phyloP scores from a whole-genome alignment of 2,329 filamentous ascomycete genomes.

The Exophiala sideris region DNA sequence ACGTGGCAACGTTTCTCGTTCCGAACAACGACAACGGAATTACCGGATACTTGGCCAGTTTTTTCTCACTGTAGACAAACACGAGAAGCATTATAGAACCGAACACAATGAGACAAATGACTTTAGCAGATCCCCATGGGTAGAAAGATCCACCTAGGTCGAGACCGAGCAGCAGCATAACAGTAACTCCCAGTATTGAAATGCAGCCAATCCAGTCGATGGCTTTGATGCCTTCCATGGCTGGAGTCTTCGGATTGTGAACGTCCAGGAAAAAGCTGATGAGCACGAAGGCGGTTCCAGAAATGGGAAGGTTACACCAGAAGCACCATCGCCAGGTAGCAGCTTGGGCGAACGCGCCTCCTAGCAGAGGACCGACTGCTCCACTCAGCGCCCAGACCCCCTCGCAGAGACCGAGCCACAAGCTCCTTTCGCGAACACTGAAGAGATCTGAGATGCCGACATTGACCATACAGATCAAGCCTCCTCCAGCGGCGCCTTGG shows the following conservation, averaged over 20 bases:
- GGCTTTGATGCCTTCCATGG: conserved; percentile 35
- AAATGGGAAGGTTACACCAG: conserved; percentile 55
- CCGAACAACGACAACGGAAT: conserved; percentile 72
- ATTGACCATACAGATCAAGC: conserved; percentile 51
- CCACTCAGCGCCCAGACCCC: conserved; percentile 56
- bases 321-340: conserved; percentile 54
- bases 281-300: conserved; percentile 47
- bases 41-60: conserved; percentile 70
- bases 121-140: conserved; percentile 71
- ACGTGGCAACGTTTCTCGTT: conserved; percentile 48
- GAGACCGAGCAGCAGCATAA: conserved; percentile 83
- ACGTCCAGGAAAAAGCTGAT: conserved; percentile 54
- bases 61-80: conserved; percentile 71
- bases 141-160: conserved; percentile 75
- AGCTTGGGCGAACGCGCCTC: conserved; percentile 46
- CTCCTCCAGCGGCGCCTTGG: conserved; percentile 55
- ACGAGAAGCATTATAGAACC: conserved; percentile 60
- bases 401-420: conserved; percentile 52
- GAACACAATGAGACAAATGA: conserved; percentile 75
- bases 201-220: conserved; percentile 60
- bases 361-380: conserved; percentile 52
- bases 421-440: conserved; percentile 45
- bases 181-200: conserved; percentile 68
- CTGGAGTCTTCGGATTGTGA: conserved; percentile 52
- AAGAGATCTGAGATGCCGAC: conserved; percentile 58